Evolutionary conservation across 2,329 filamentous ascomycete species (phyloP), one percentile per base, ranked within the genome.

Genomic region (Colletotrichum tanaceti): DNA sequence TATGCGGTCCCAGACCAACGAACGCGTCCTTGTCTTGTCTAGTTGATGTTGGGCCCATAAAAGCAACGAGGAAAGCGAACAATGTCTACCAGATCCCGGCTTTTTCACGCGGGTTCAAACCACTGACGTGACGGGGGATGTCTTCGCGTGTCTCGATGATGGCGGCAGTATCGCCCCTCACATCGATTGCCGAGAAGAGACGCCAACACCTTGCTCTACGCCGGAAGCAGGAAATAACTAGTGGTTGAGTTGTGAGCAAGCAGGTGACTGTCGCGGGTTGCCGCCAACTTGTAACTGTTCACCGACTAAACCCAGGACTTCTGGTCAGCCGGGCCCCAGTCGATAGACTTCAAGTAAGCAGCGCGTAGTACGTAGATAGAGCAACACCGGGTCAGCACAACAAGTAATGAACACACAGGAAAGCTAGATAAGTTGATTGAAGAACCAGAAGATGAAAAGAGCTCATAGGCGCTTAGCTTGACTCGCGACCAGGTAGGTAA

Each of bases 291-390:
- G 38, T 10, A 10, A n/a, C 35, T 14, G 46, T 52, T 28, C 32
- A 11, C 18, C 24, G 16, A 24, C 16, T 16, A 18, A 52, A 44
- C n/a, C 39, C 41, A 41, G 22, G 20, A 28, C 14, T 44, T 14
- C 14, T 18, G 47, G 47, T 35, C n/a, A 14, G 24, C 60, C 5
- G 53, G 9, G 62, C 61, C 55, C 61, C 54, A 39, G 24, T 55
- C 54, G 61, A 44, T 59, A 68, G 61, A 59, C 65, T 65, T 63
- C 50, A 18, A 57, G 47, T 11, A 49, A 39, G 14, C 32, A 38
- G 16, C 22, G 22, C n/a, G 24, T 59, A 18, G 57, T 18, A 35
- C 32, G 32, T 35, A 50, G n/a, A 54, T 44, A 44, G 24, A 44
- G n/a, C 16, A 53, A 65, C 55, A 24, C 24, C 28, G 14, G 32